These are phyloP conservation scores for Camelina neglecta DNA, from an alignment of 345 rosid species.

Conservation along the genomic window DNA sequence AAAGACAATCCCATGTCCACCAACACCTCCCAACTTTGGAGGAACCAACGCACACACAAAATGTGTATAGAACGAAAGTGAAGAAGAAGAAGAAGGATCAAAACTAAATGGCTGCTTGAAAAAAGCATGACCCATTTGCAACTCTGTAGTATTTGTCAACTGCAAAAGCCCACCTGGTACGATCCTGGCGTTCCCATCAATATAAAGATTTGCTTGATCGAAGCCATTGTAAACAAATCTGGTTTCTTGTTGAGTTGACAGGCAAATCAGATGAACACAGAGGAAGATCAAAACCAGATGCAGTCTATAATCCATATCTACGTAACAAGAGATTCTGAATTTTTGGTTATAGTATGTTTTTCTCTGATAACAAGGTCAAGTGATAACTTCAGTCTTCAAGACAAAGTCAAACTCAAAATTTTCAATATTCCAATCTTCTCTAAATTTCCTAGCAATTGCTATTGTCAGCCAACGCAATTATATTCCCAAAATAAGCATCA, in stretches of 20 bases:
- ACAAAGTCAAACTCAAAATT: slow-evolving; percentile 3
- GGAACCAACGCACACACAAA: slow-evolving; percentile 52
- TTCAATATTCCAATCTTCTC: not conserved
- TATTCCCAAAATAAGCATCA: not conserved
- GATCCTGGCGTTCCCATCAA: slow-evolving; percentile 42
- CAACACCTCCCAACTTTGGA: slow-evolving; percentile 8
- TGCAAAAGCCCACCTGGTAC: slow-evolving; percentile 52
- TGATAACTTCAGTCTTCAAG: not conserved
- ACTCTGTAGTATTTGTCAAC: slow-evolving; percentile 51
- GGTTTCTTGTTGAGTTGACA: slow-evolving; percentile 35
- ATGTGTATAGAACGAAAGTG: slow-evolving; percentile 43
- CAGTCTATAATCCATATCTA: slow-evolving; percentile 1
- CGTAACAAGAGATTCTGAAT: not conserved
- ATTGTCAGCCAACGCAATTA: not conserved
- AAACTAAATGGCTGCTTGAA: slow-evolving; percentile 47
- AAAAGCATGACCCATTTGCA: slow-evolving; percentile 52
- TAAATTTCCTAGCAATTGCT: not conserved
- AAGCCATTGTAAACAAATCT: slow-evolving; percentile 54
- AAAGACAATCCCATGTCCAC: slow-evolving; percentile 53
- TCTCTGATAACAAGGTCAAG: not conserved
- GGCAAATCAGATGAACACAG: slow-evolving; percentile 4
- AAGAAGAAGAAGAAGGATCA: slow-evolving; percentile 16
- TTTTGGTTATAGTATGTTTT: not conserved
- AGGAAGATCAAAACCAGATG: slow-evolving; percentile 24
- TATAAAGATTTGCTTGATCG: slow-evolving; percentile 35